These are phyloP conservation scores for Aegle marmelos DNA, from an alignment of 345 rosid genomes.

Conservation along the genomic window DNA sequence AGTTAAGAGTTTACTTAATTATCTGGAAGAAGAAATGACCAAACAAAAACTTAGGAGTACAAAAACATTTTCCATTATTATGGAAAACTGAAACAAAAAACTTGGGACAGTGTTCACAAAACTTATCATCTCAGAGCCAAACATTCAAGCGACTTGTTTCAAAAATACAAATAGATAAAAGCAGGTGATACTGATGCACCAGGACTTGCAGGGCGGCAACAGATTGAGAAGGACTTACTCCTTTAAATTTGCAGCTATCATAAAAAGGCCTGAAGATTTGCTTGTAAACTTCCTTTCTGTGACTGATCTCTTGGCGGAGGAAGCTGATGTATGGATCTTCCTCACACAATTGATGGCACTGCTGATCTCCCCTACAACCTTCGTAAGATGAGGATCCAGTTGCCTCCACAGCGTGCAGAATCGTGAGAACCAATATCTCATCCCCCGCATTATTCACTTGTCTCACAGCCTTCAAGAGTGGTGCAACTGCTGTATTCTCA, in stretches of 20 bases:
- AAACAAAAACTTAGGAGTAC: no score
- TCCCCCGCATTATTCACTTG: conserved; percentile 21
- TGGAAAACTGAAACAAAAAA: not conserved
- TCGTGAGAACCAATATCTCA: conserved; percentile 36
- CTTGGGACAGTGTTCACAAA: not conserved
- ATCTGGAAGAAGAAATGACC: no score
- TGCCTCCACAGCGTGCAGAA: conserved; percentile 16
- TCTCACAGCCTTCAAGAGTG: conserved; percentile 19
- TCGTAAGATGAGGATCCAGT: conserved; percentile 1
- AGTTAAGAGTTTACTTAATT: not conserved
- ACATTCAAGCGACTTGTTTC: no score
- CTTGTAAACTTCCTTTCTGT: conserved; percentile 20
- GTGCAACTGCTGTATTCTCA: conserved; percentile 18
- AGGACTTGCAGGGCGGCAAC: not conserved
- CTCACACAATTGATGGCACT: conserved; percentile 5
- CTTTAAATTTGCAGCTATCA: conserved; percentile 25
- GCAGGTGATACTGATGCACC: not conserved
- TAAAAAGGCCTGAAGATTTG: conserved; percentile 32
- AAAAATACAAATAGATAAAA: no score
- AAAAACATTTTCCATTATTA: not conserved
- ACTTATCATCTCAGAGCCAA: no score
- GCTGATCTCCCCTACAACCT: not conserved
- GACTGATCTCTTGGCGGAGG: conserved; percentile 27
- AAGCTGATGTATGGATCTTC: conserved; percentile 12
- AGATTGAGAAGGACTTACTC: conserved; percentile 22